Percentiles rank a stretch among this genome's conserved stretches.
phyloP scores from a whole-genome alignment of 176 grass and related monocot species.

The Paspalum vaginatum region DNA sequence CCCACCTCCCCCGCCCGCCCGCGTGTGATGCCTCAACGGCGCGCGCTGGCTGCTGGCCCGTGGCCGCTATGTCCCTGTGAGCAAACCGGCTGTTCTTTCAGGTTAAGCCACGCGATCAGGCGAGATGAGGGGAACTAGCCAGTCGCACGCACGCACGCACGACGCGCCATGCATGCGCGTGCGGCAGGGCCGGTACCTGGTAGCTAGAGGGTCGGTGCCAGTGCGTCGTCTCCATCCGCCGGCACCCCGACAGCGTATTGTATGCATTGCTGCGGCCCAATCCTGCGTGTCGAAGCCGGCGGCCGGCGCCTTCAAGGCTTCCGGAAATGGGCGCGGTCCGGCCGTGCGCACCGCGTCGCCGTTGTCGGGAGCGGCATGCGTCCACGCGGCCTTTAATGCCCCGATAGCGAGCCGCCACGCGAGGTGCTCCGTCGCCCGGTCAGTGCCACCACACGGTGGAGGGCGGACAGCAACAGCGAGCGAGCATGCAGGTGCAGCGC shows the following conservation, averaged over 20 bases:
- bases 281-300: background rate
- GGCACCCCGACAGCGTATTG: constrained; percentile 25
- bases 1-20: background rate
- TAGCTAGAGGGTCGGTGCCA: background rate
- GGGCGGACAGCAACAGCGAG: constrained; percentile 7
- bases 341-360: constrained; percentile 37
- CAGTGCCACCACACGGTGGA: constrained; percentile 13
- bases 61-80: no score
- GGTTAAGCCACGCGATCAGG: background rate
- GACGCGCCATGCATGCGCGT: background rate
- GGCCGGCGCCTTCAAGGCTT: background rate
- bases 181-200: background rate
- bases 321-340: constrained; percentile 34
- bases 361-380: constrained; percentile 33
- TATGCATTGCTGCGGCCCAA: background rate
- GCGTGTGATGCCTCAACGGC: constrained; percentile 31
- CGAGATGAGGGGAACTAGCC: background rate
- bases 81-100: no score
- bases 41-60: background rate
- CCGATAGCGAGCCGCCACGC: constrained; percentile 42
- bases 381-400: constrained; percentile 38
- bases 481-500: background rate
- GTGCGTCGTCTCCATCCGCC: background rate
- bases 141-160: no score
- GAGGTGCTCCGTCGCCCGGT: constrained; percentile 43